Base-by-base conservation (phyloP, 2,329 filamentous ascomycete genomes). In the Verticillium zaregamsianum region DNA sequence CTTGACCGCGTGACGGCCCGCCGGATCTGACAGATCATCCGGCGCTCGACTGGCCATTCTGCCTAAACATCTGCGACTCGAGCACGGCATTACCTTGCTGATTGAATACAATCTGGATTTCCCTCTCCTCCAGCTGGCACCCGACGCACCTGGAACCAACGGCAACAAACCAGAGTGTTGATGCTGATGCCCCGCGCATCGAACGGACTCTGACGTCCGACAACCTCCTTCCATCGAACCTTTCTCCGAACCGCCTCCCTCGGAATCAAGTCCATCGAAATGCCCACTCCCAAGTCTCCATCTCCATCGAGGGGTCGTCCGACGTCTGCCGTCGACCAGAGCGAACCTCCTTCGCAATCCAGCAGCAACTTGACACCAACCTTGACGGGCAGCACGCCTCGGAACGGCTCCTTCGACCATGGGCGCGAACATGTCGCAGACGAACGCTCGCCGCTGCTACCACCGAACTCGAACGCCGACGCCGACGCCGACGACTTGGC, bases 1-100 rank as follows among this genome's bases (percentile, higher is more conserved):
- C 64, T 65, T 66, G 64, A 65, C 63, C 64, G 61, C 63, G 59
- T 66, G 64, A 65, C 64, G 49, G 37, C 63, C 54, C 63, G 45
- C 45, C 45, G 45, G 45, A 49, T 49, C 45, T 49, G 45, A 23
- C 20, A 49, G 6, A 56, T 56, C 55, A 37, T 56, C 15, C 7
- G n/a, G 17, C 11, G 25, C 55, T 39, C 57, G 7, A 20, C 49
- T 59, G 25, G 23, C 28, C 57, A 57, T 55, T 57, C 14, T 49
- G 32, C 37, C 49, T 28, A 12, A 32, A 32, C 25, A 61, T 59
- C 32, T 32, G 9, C 56, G 31, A 33, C 49, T 55, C n/a, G n/a
- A 15, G 8, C 45, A 14, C 45, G 45, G n/a, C 45, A 31, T 49
- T 64, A 40, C 57, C 55, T 28, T 55, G 59, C 54, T 3, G 59